Conservation (phyloP, 768 basidiomycete genomes). For the Steccherinum ochraceum region DNA sequence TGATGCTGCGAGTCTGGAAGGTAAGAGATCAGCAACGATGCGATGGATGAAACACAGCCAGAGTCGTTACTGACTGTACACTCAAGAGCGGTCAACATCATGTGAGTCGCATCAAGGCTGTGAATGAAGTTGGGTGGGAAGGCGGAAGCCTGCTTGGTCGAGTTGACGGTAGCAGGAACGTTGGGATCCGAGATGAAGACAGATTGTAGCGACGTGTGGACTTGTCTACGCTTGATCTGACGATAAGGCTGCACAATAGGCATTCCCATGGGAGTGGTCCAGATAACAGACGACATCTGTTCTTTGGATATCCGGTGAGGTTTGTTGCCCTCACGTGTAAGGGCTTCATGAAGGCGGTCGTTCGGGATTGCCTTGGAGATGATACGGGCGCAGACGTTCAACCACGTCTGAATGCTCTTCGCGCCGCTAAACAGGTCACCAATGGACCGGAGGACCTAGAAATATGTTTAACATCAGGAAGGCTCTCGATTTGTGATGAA, state of each 20-base stretch:
- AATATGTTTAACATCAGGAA: neutral
- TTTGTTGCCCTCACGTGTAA: slow-evolving; percentile 20
- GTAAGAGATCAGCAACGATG: slow-evolving; percentile 2
- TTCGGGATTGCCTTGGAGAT: slow-evolving; percentile 83
- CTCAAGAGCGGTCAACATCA: slow-evolving; percentile 93
- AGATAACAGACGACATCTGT: slow-evolving; percentile 92
- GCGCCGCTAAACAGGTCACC: slow-evolving; percentile 94
- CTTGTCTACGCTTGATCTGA: slow-evolving; percentile 73
- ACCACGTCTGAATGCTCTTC: slow-evolving; percentile 86
- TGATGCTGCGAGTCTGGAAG: slow-evolving; percentile 58
- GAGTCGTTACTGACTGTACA: slow-evolving; percentile 62
- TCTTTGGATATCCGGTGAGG: slow-evolving; percentile 43
- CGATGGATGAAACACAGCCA: neutral
- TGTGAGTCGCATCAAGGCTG: slow-evolving; percentile 95
- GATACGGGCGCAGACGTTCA: slow-evolving; percentile 74
- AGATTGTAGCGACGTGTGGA: slow-evolving; percentile 78
- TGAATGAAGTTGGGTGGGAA: slow-evolving; percentile 99
- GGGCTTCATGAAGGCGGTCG: slow-evolving; percentile 49
- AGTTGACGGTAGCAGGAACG: slow-evolving; percentile 62
- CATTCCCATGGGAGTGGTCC: slow-evolving; percentile 94
- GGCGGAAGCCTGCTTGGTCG: slow-evolving; percentile 85
- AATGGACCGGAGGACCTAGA: slow-evolving; percentile 68
- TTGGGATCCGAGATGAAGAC: slow-evolving; percentile 89
- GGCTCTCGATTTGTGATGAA: neutral
- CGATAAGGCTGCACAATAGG: slow-evolving; percentile 97